Base-by-base conservation (phyloP, 768 basidiomycete genomes). In the Lyophyllum decastes region DNA sequence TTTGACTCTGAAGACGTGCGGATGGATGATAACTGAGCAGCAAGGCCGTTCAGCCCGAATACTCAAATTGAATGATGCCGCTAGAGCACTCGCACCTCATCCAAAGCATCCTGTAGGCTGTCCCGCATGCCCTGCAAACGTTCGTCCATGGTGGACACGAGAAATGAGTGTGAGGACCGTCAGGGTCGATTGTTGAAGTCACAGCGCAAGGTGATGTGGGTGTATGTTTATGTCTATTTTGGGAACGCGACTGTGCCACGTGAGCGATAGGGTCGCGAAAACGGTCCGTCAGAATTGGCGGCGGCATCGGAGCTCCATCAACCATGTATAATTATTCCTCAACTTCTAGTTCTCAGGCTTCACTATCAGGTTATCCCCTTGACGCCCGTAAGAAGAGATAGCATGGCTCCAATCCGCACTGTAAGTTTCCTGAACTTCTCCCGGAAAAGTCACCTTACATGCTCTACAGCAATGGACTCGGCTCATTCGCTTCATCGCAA, bases 401-500 rank as follows among this genome's bases (percentile, higher is more conserved):
- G 16, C 25, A 88, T 88, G 86, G 69, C 83, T 12, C 84, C 85
- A 52, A 83, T 87, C 46, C 76, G 64, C 63, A 86, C 84, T 46
- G 87, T 86, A 64, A 51, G 81, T 27, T n/a, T 22, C 17, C 40
- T 34, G 12, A 48, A 25, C 4, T 14, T 27, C 12, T n/a, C 34
- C 35, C 1, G 27, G 26, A 19, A 6, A 17, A 9, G 16, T 47
- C 25, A 45, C 24, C 16, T 38, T 49, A 35, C 14, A 48, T 47
- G 8, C 17, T 19, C 16, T 41, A 14, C 60, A 89, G 86, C 78
- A 81, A 79, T 93, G 91, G 91, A 84, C 84, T 33, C 86, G 91
- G 50, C 81, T 93, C 52, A 90, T 93, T 64, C 89, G 91, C 58
- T 93, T 93, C 68, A 80, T 90, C 27, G 91, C 91, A 21, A 79